Percentiles rank a stretch among this genome's conserved stretches.
Conservation (phyloP, 129 eudicot genomes). For the Flaveria brownii region DNA sequence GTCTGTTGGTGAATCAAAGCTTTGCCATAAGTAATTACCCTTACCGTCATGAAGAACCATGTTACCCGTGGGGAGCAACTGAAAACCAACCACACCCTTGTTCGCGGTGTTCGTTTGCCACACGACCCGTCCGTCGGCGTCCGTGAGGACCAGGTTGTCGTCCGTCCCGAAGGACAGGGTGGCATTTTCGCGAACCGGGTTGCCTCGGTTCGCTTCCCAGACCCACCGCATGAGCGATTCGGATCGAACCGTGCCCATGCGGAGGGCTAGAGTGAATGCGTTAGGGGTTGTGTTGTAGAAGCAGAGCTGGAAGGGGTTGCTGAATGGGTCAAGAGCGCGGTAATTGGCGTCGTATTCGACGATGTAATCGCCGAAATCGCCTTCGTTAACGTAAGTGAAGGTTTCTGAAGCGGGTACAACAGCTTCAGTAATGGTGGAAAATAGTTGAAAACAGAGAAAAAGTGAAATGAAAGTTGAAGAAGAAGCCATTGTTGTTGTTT, state of each 20-base stretch:
- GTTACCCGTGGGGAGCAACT: conserved; percentile 53
- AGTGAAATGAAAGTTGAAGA: neutral
- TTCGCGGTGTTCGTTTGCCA: conserved; percentile 67
- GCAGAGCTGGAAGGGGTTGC: conserved; percentile 50
- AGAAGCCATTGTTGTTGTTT: conserved; percentile 27
- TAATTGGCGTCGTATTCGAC: conserved; percentile 47
- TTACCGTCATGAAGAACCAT: conserved; percentile 52
- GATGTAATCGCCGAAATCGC: conserved; percentile 44
- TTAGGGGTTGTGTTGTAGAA: conserved; percentile 61
- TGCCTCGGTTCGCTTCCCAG: conserved; percentile 66
- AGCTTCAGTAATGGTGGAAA: conserved; percentile 33
- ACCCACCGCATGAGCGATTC: conserved; percentile 52
- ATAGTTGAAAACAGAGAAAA: conserved; percentile 15
- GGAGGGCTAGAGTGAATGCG: conserved; percentile 47
- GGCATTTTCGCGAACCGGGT: conserved; percentile 51
- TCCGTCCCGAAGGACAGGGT: conserved; percentile 44
- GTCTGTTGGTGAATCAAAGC: conserved; percentile 60
- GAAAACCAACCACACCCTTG: conserved; percentile 54
- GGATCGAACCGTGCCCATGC: conserved; percentile 42
- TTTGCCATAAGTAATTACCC: conserved; percentile 57
- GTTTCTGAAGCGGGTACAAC: conserved; percentile 45
- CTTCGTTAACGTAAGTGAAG: conserved; percentile 41
- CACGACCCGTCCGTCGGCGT: conserved; percentile 41
- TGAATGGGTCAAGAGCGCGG: conserved; percentile 26
- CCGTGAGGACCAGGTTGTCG: conserved; percentile 58